phyloP scores from a whole-genome alignment of 2,329 filamentous ascomycete species.

The Phialocephala sp. region DNA sequence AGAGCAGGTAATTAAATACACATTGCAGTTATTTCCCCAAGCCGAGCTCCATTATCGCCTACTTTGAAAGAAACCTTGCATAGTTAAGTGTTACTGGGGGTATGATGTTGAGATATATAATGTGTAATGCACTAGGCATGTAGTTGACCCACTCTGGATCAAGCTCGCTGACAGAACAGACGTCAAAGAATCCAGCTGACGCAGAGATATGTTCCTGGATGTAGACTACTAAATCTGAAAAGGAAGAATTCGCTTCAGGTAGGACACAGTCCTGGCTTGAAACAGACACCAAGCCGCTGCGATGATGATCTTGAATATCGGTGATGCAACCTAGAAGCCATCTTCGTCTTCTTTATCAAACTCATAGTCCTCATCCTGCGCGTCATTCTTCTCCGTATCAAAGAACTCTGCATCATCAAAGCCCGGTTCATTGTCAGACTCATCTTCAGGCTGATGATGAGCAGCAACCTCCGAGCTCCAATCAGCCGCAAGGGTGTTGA shows the following conservation, averaged over 20 bases:
- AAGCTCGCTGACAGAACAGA: too few species aligned
- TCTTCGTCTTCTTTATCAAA: background rate
- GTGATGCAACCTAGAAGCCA: too few species aligned
- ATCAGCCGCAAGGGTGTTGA: conserved; percentile 2
- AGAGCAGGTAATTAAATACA: background rate
- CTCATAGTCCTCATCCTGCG: background rate
- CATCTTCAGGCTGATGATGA: background rate
- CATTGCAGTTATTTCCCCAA: background rate
- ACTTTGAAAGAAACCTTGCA: background rate
- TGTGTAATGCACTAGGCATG: background rate
- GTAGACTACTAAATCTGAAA: background rate
- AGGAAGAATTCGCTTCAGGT: background rate
- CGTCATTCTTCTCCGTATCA: background rate
- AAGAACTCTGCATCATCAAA: background rate
- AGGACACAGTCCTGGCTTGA: too few species aligned
- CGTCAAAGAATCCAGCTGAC: background rate
- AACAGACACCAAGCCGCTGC: too few species aligned
- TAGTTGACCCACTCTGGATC: too few species aligned
- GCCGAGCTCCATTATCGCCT: background rate
- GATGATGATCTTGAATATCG: too few species aligned
- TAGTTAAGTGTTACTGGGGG: background rate
- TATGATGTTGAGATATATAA: background rate
- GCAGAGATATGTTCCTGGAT: background rate
- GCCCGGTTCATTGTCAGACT: conserved; percentile 1
- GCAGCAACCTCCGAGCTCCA: background rate